Evolutionary conservation across 805 yeast species (phyloP).

Genomic region (Barnettozyma pratensis): DNA sequence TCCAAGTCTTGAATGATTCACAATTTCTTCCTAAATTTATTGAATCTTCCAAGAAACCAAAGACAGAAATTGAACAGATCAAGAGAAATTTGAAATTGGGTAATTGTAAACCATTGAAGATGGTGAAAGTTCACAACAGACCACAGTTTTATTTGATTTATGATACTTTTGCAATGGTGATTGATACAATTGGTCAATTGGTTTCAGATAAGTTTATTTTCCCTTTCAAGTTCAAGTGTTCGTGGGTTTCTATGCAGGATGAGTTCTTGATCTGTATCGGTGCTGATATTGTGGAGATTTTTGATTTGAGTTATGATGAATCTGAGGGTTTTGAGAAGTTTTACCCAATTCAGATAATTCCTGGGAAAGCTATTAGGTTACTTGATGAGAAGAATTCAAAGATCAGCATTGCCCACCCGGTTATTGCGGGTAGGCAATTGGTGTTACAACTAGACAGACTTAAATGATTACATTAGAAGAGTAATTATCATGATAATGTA

Average conservation of each 20-base stretch:
- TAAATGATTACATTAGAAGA: background rate
- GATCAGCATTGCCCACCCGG: conserved; percentile 60
- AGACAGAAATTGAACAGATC: conserved; percentile 32
- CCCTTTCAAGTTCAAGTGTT: conserved; percentile 38
- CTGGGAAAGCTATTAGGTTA: conserved; percentile 58
- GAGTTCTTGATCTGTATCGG: conserved; percentile 51
- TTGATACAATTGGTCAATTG: conserved; percentile 53
- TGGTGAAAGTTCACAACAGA: conserved; percentile 53
- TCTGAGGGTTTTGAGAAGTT: conserved; percentile 28
- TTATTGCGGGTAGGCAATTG: conserved; percentile 55
- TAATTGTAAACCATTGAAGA: conserved; percentile 47
- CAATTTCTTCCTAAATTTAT: conserved; percentile 51
- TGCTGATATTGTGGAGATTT: conserved; percentile 65
- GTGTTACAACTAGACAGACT: conserved; percentile 34
- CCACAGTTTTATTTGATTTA: conserved; percentile 58
- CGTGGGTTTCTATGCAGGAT: conserved; percentile 35
- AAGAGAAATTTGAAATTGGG: conserved; percentile 35
- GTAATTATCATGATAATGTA: too few relatives aligned
- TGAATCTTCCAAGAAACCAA: conserved; percentile 21
- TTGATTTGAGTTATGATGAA: conserved; percentile 47
- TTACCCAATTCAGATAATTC: conserved; percentile 60
- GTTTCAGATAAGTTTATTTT: conserved; percentile 35
- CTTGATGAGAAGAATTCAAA: conserved; percentile 38
- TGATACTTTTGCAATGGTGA: conserved; percentile 63
- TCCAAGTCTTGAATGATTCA: conserved; percentile 50